A percentile compares a stretch with the other conserved stretches of the same genome.
Conservation (phyloP, 2,329 filamentous ascomycete genomes). For the Coccinonectria pachysandricola region DNA sequence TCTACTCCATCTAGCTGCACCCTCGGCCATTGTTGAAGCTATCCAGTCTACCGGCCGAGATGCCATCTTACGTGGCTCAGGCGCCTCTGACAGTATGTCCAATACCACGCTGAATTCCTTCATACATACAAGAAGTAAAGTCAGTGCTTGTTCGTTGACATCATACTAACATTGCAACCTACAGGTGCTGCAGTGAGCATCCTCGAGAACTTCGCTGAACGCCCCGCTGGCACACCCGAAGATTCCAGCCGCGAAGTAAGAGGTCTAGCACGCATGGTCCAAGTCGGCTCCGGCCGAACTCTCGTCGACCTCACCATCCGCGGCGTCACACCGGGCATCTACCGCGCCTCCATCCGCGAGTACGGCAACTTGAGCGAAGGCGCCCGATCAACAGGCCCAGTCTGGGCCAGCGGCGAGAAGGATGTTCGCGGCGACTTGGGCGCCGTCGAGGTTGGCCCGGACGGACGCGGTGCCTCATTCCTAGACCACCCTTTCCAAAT, state of each 20-base stretch:
- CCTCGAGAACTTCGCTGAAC: constrained; percentile 69
- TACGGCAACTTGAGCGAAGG: constrained; percentile 80
- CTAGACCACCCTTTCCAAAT: constrained; percentile 74
- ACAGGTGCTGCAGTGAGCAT: constrained; percentile 83
- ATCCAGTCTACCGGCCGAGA: constrained; percentile 87
- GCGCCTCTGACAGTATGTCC: constrained; percentile 67
- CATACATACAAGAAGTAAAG: too few species aligned
- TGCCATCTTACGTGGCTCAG: constrained; percentile 86
- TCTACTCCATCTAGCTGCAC: too few species aligned
- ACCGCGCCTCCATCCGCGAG: constrained; percentile 75
- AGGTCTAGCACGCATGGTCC: constrained; percentile 86
- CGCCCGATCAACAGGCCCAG: constrained; percentile 67
- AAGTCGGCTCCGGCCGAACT: constrained; percentile 68
- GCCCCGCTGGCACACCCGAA: constrained; percentile 33
- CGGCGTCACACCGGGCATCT: constrained; percentile 70
- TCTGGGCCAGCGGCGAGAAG: constrained; percentile 56
- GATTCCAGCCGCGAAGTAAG: constrained; percentile 51
- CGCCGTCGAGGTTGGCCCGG: constrained; percentile 60
- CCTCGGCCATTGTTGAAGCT: constrained; percentile 78
- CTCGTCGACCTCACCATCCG: constrained; percentile 80
- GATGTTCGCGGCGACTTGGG: constrained; percentile 52
- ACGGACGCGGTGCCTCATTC: constrained; percentile 71
- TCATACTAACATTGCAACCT: too few species aligned
- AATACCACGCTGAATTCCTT: too few species aligned
- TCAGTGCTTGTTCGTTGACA: too few species aligned